phyloP scores from a whole-genome alignment of 176 grass and related monocot species.

The sorghum (Sorghum bicolor) region Sorghum_bicolor_NCBIv3 NC_012878.2:50242001-50242500 shows the following conservation, averaged over 20 bases:
- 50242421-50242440: too few species aligned
- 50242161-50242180: slow-evolving; percentile 38
- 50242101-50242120: slow-evolving; percentile 45
- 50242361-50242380: too few species aligned
- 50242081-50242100: slow-evolving; percentile 49
- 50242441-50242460: too few species aligned
- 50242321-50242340: too few species aligned
- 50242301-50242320: slow-evolving; percentile 6
- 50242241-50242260: slow-evolving; percentile 54
- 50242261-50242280: slow-evolving; percentile 34
- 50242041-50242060: too few species aligned
- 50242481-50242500: too few species aligned
- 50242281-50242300: slow-evolving; percentile 42
- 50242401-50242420: too few species aligned
- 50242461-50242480: too few species aligned
- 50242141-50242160: slow-evolving; percentile 44
- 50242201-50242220: slow-evolving; percentile 31
- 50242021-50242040: too few species aligned
- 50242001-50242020: too few species aligned
- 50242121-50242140: slow-evolving; percentile 49
- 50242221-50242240: slow-evolving; percentile 30
- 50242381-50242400: too few species aligned
- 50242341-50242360: too few species aligned
- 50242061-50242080: slow-evolving; percentile 29
- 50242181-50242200: slow-evolving; percentile 52